Evolutionary conservation across 805 yeast species (phyloP).

Genomic region (Sungouiozyma intestinalis): DNA sequence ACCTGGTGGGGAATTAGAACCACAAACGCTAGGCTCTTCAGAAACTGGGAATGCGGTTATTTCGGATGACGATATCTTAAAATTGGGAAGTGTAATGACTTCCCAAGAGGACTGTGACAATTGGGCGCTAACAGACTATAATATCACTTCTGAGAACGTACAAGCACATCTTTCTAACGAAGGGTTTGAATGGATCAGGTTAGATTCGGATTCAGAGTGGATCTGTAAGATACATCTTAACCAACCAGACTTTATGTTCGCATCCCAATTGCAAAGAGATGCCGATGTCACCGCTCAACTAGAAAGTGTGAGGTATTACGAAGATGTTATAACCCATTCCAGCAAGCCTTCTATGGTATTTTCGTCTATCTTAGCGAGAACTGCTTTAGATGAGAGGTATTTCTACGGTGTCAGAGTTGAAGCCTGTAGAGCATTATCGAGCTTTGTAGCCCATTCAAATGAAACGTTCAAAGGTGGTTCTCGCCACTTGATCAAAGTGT

Average conservation of each 20-base stretch:
- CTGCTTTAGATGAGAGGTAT: constrained; percentile 74
- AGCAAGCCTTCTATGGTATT: constrained; percentile 51
- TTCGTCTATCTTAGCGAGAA: constrained; percentile 68
- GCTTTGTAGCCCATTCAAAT: constrained; percentile 38
- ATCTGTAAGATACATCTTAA: constrained; percentile 68
- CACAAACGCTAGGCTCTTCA: constrained; percentile 12
- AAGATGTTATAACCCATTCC: constrained; percentile 32
- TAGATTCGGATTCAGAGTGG: constrained; percentile 99
- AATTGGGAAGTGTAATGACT: constrained; percentile 66
- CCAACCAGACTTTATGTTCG: constrained; percentile 92
- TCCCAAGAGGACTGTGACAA: constrained; percentile 46
- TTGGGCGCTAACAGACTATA: constrained; percentile 71
- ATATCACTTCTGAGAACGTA: constrained; percentile 34
- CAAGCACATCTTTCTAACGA: constrained; percentile 40
- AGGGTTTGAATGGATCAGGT: constrained; percentile 95
- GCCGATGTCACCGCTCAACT: constrained; percentile 92
- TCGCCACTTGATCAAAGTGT: constrained; percentile 59
- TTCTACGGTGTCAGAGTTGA: constrained; percentile 82
- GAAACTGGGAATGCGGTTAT: constrained; percentile 5
- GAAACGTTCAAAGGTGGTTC: constrained; percentile 40
- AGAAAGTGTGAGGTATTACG: constrained; percentile 70
- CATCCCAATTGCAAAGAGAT: constrained; percentile 88
- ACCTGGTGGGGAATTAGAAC: constrained; percentile 22
- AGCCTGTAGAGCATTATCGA: constrained; percentile 72
- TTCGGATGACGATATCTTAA: constrained; percentile 9